Evolutionary conservation across 2,329 filamentous ascomycete species (phyloP), one percentile per base, ranked within the genome.

Genomic region (Tympanopsis confertula): DNA sequence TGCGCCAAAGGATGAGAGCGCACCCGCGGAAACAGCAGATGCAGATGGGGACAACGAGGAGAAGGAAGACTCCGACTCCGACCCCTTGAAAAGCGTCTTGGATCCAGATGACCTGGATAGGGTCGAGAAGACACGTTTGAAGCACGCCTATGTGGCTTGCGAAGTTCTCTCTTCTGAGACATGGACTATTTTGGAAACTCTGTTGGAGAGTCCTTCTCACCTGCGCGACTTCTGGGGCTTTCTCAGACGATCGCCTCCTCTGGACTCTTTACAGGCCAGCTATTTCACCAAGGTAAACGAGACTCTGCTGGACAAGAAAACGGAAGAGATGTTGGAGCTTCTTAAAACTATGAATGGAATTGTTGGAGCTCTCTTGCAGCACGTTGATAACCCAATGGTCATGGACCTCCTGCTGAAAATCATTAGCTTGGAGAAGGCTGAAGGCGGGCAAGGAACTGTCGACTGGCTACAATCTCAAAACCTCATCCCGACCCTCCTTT

Each of bases 241-340:
- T 57, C 62, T 98, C 49, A 82, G 82, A 54, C 75, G 80, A 39
- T 74, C 85, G n/a, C 74, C 86, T 10, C 86, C 89, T 3, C 72
- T 98, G 39, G 89, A 96, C 56, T 84, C 89, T 26, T 71, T 95
- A 4, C 89, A 96, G 61, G 89, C 91, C 14, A 88, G 88, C 52
- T 98, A 98, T 57, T 98, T 98, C 56, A 95, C 89, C 39, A 98
- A 96, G 56, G 88, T 98, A 53, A 96, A 96, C 58, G 91, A 98
- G 63, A 84, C 86, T n/a, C 65, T 98, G 15, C 82, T 98, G 39
- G 91, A 96, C 57, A 93, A 91, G 63, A 96, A 96, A 71, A 95
- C 93, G 4, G 86, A 93, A 52, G 89, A 95, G 45, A 98, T 96
- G 89, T 69, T 96, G 47, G 78, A 81, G 14, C 78, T 98, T 43